These are phyloP conservation scores for Echium plantagineum DNA, from an alignment of 257 asterid genomes.

Conservation along the genomic window DNA sequence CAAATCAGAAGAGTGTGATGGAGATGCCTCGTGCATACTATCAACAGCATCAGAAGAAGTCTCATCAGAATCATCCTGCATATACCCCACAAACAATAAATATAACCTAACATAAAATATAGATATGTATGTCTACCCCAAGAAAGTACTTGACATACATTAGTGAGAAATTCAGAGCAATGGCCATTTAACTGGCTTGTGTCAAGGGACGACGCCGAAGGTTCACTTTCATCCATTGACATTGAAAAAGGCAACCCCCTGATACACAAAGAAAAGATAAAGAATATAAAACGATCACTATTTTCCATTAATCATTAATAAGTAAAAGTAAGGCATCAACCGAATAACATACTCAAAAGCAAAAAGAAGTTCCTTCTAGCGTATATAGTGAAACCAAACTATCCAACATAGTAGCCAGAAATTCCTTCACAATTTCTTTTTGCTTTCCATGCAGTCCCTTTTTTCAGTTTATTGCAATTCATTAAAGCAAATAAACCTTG, in stretches of 20 bases:
- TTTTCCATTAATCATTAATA: no score
- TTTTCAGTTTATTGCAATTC: no score
- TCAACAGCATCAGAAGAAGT: background rate
- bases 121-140: background rate
- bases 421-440: no score
- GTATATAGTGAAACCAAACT: no score
- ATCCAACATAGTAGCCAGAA: no score
- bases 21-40: background rate
- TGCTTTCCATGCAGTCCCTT: no score
- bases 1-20: background rate
- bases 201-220: background rate
- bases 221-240: background rate
- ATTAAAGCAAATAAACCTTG: no score
- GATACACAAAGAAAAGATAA: background rate
- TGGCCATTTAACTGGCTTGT: background rate
- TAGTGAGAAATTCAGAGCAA: background rate
- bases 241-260: background rate
- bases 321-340: no score
- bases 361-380: no score
- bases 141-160: background rate
- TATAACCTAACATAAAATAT: background rate
- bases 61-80: constrained; percentile 1
- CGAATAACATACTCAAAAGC: no score
- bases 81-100: background rate
- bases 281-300: background rate